phyloP scores from a whole-genome alignment of 1,139 yeast species.

The Suhomyces ambrosiae region DNA sequence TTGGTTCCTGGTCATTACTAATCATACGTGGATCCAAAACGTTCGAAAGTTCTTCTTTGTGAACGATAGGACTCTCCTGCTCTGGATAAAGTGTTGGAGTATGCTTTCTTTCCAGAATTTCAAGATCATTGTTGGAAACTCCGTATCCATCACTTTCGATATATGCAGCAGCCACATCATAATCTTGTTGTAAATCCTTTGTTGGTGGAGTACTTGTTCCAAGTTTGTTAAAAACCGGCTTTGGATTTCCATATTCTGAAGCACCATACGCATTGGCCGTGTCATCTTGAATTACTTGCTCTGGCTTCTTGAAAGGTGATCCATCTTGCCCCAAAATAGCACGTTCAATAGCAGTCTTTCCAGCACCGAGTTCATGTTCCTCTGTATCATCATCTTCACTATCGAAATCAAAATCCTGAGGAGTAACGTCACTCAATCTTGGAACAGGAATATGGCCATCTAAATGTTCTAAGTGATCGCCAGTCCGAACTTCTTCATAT shows the following conservation, averaged over 20 bases:
- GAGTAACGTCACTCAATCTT: slow-evolving; percentile 9
- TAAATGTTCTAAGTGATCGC: slow-evolving; percentile 1
- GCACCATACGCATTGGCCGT: no score
- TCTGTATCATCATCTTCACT: slow-evolving; percentile 5
- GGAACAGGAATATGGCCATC: slow-evolving; percentile 13
- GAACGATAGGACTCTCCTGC: no score
- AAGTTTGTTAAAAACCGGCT: no score
- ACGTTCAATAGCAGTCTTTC: slow-evolving; percentile 2
- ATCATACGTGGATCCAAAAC: not conserved
- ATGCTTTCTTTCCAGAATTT: not conserved
- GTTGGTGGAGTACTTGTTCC: not conserved
- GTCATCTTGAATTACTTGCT: not conserved
- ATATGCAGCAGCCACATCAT: slow-evolving; percentile 5
- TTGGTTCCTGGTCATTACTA: no score
- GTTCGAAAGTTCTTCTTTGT: not conserved
- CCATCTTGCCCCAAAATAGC: slow-evolving; percentile 4
- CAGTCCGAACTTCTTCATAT: not conserved
- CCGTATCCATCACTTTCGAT: slow-evolving; percentile 1
- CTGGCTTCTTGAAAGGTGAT: not conserved
- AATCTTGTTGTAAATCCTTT: slow-evolving; percentile 3
- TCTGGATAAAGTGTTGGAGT: no score
- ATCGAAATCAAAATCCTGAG: slow-evolving; percentile 6
- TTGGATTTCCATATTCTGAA: no score
- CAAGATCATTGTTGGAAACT: not conserved
- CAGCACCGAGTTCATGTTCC: slow-evolving; percentile 1